Conservation (phyloP, 164 flowering plant genomes). For the Cinnamomum micranthum region DNA sequence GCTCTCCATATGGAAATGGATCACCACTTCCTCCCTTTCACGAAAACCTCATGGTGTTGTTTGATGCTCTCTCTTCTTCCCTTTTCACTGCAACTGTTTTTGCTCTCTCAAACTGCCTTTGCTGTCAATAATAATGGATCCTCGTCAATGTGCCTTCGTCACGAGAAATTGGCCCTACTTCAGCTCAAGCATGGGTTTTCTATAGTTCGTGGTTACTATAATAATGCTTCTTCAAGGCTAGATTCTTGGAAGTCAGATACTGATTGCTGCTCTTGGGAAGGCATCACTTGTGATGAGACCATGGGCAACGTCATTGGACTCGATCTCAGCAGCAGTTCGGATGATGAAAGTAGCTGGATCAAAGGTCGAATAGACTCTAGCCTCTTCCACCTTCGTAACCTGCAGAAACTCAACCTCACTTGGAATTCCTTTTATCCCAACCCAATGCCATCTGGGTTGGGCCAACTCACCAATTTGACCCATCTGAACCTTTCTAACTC, state of each 20-base stretch:
- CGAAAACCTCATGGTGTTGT: neutral
- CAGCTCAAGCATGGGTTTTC: neutral
- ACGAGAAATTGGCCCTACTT: neutral
- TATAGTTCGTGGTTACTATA: too few species aligned
- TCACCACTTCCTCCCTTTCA: neutral
- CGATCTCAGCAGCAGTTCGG: conserved; percentile 9
- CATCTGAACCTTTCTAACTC: conserved; percentile 27
- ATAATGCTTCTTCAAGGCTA: conserved; percentile 7
- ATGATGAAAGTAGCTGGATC: conserved; percentile 16
- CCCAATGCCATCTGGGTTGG: too few species aligned
- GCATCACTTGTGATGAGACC: conserved; percentile 27
- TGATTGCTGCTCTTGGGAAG: conserved; percentile 36
- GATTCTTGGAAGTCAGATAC: conserved; percentile 26
- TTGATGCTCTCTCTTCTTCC: neutral
- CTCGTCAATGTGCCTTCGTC: neutral
- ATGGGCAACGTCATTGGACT: conserved; percentile 29
- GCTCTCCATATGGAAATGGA: too few species aligned
- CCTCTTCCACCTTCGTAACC: neutral
- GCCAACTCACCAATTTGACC: conserved; percentile 11
- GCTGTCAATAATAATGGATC: neutral
- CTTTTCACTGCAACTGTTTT: neutral
- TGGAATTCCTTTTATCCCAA: too few species aligned
- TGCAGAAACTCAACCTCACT: too few species aligned
- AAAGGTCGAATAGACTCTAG: conserved; percentile 5
- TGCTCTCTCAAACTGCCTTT: neutral